These are phyloP conservation scores for Vitis hybrid DNA, from an alignment of 177 flowering plant genomes.

Conservation along the genomic window DNA sequence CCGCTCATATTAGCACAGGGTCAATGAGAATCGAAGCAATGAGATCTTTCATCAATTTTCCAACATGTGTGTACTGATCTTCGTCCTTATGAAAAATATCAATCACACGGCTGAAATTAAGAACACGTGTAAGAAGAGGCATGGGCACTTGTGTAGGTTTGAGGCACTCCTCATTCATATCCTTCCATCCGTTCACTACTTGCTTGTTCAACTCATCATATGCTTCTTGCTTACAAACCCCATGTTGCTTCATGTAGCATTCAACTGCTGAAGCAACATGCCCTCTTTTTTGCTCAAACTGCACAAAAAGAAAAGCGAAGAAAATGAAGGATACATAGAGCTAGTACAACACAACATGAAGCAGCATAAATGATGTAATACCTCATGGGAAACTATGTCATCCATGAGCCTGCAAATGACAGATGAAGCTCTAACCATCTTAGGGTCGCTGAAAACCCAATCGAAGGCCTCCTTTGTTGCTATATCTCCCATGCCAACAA, in stretches of 20 bases:
- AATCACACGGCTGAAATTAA: conserved; percentile 6
- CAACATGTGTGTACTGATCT: conserved; percentile 25
- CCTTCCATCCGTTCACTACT: conserved; percentile 25
- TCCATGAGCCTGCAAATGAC: conserved; percentile 15
- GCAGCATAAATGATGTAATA: not conserved
- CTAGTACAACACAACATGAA: too few relatives aligned
- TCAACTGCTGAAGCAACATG: conserved; percentile 36
- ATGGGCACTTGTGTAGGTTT: not conserved
- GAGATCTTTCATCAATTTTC: conserved; percentile 10
- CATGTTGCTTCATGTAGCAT: conserved; percentile 42
- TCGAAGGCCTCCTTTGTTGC: conserved; percentile 14
- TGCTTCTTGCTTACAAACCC: conserved; percentile 23
- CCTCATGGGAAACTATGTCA: conserved; percentile 18
- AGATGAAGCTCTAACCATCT: conserved; percentile 3
- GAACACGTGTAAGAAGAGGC: too few relatives aligned
- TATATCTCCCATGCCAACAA: conserved; percentile 14
- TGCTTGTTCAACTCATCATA: not conserved
- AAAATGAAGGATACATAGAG: too few relatives aligned
- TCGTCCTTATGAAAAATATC: conserved; percentile 17
- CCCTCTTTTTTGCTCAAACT: conserved; percentile 37
- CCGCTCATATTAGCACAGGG: conserved; percentile 6
- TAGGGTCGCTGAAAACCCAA: conserved; percentile 19
- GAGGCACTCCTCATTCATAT: conserved; percentile 18
- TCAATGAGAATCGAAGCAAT: conserved; percentile 8
- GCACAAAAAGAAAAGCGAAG: not conserved